Conservation (phyloP, 768 basidiomycete genomes). For the Pleurotus cornucopiae region DNA sequence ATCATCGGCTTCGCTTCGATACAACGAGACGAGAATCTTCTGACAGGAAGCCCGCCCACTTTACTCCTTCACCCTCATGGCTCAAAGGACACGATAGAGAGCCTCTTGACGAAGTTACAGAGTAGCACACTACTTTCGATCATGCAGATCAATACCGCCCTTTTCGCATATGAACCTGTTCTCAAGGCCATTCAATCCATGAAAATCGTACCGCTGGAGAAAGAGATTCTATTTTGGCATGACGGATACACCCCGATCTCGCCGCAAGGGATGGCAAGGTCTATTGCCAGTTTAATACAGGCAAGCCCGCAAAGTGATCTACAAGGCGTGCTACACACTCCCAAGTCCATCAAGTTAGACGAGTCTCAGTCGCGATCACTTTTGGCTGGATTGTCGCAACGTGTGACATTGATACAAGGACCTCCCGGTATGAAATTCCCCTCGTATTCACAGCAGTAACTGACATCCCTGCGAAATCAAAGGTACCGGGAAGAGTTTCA, state of each 20-base stretch:
- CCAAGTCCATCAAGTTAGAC: slow-evolving; percentile 45
- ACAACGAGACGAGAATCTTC: slow-evolving; percentile 47
- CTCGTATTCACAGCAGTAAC: no score
- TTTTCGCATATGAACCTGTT: slow-evolving; percentile 63
- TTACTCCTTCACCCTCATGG: slow-evolving; percentile 53
- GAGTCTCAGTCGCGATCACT: slow-evolving; percentile 43
- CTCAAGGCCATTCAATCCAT: slow-evolving; percentile 51
- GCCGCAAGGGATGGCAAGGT: slow-evolving; percentile 7
- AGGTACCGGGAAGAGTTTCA: slow-evolving; percentile 77
- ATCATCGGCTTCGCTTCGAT: slow-evolving; percentile 51
- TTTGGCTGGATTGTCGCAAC: slow-evolving; percentile 49
- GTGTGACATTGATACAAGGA: slow-evolving; percentile 62
- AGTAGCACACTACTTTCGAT: slow-evolving; percentile 32
- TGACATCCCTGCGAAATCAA: no score
- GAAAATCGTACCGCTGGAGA: slow-evolving; percentile 37
- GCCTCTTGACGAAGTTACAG: slow-evolving; percentile 35
- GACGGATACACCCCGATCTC: slow-evolving; percentile 14
- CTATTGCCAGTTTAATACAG: slow-evolving; percentile 22
- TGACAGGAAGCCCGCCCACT: slow-evolving; percentile 42
- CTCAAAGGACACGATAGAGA: slow-evolving; percentile 28
- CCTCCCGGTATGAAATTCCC: slow-evolving; percentile 50
- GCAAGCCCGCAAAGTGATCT: slow-evolving; percentile 36
- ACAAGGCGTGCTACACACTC: slow-evolving; percentile 27
- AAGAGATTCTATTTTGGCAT: slow-evolving; percentile 55
- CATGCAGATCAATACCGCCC: slow-evolving; percentile 54